A percentile compares a stretch with the other conserved stretches of the same genome.
These are phyloP conservation scores for Tetradesmus obliquus DNA, from an alignment of 139 green algal species.

Conservation along the genomic window DNA sequence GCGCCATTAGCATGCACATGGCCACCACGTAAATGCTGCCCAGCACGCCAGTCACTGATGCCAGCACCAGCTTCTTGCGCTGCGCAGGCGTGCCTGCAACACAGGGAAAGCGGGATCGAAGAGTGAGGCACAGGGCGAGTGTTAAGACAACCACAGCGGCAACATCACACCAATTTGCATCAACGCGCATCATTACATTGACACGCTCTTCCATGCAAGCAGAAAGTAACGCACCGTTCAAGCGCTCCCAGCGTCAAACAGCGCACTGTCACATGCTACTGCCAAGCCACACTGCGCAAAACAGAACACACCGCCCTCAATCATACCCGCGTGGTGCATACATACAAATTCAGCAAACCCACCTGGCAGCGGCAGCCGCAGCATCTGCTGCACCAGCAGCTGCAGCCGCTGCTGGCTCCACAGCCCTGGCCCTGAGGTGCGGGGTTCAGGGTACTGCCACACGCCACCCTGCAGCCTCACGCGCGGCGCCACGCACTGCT, in stretches of 20 bases:
- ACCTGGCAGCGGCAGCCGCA: slow-evolving; percentile 36
- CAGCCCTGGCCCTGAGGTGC: neutral
- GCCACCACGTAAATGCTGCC: slow-evolving; percentile 37
- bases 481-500: slow-evolving; percentile 35
- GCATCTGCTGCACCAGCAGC: slow-evolving; percentile 6
- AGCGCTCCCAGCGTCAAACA: no score
- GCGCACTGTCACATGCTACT: no score
- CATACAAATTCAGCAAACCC: neutral
- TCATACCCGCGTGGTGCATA: neutral
- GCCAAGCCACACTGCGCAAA: no score
- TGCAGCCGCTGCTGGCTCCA: slow-evolving; percentile 34
- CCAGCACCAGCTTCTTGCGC: slow-evolving; percentile 31
- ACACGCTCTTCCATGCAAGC: neutral
- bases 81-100: slow-evolving; percentile 35
- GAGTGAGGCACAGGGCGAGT: no score
- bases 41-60: slow-evolving; percentile 24
- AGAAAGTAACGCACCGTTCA: no score
- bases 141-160: no score
- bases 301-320: neutral
- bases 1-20: slow-evolving; percentile 23
- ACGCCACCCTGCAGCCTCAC: slow-evolving; percentile 21
- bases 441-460: slow-evolving; percentile 39
- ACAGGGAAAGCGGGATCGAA: no score
- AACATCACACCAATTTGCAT: no score
- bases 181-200: neutral